Percentiles rank a stretch among this genome's conserved stretches.
These are phyloP conservation scores for Penicillium ucsense DNA, from an alignment of 495 filamentous ascomycete species.

Conservation along the genomic window DNA sequence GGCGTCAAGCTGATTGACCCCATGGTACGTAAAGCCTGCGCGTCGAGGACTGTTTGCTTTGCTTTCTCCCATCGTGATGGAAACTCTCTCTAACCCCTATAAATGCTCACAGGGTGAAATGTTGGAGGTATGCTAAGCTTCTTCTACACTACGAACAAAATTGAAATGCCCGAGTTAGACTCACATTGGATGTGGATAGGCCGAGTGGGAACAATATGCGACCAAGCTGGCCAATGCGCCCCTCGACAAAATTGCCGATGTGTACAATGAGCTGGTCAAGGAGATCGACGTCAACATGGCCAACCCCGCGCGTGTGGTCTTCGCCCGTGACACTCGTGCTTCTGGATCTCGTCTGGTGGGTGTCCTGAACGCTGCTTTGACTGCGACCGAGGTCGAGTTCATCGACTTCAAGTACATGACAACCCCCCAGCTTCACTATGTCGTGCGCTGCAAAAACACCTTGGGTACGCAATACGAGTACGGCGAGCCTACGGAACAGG, in stretches of 20 bases:
- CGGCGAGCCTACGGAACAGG: constrained; percentile 76
- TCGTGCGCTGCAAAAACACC: constrained; percentile 91
- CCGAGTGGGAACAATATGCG: constrained; percentile 80
- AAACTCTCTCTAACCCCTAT: constrained; percentile 1
- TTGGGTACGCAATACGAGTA: constrained; percentile 72
- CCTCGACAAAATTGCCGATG: constrained; percentile 60
- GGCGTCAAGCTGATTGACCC: constrained; percentile 98
- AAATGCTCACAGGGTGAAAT: constrained; percentile 63
- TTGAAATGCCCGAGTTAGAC: constrained; percentile 1
- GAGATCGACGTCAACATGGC: constrained; percentile 65
- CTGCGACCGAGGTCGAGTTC: constrained; percentile 60
- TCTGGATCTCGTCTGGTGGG: constrained; percentile 75
- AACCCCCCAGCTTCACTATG: constrained; percentile 92
- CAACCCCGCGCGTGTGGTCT: constrained; percentile 69
- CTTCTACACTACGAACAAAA: neutral
- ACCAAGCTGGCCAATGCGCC: constrained; percentile 79
- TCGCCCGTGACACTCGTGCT: constrained; percentile 85
- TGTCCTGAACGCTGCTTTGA: constrained; percentile 67
- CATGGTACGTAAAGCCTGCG: constrained; percentile 45
- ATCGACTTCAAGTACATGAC: constrained; percentile 81
- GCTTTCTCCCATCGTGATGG: too few species aligned
- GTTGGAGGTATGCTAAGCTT: constrained; percentile 56
- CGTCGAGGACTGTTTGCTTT: too few species aligned
- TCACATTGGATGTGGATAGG: constrained; percentile 21
- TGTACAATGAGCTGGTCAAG: constrained; percentile 62